A percentile compares a stretch with the other conserved stretches of the same genome.
phyloP scores from a whole-genome alignment of 2,329 filamentous ascomycete species.

The Apiospora pterosperma region DNA sequence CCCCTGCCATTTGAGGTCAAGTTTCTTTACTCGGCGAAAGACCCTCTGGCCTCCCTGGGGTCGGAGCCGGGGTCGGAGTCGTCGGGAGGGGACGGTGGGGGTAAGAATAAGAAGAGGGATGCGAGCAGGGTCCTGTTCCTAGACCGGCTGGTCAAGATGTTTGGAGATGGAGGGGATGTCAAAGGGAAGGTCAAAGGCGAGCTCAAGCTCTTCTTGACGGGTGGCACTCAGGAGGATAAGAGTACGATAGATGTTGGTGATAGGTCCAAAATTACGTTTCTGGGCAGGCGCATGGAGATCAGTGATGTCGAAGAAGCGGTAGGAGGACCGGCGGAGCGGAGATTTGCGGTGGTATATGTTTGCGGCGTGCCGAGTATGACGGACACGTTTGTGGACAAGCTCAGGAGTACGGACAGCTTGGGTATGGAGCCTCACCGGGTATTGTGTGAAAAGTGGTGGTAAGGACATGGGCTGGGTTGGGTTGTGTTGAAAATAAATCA shows the following conservation, averaged over 20 bases:
- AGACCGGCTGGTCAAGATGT: conserved; percentile 40
- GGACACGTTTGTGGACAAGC: conserved; percentile 55
- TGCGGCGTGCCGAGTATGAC: conserved; percentile 69
- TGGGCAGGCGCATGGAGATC: conserved; percentile 37
- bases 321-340: conserved; percentile 29
- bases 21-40: conserved; percentile 60
- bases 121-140: conserved; percentile 46
- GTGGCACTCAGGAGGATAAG: conserved; percentile 2
- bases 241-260: not conserved
- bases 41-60: conserved; percentile 16
- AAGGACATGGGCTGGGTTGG: not conserved
- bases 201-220: conserved; percentile 47
- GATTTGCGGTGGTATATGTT: conserved; percentile 56
- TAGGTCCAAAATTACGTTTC: not conserved
- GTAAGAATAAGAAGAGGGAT: conserved; percentile 11
- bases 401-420: conserved; percentile 30
- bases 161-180: conserved; percentile 20
- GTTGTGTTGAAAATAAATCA: no score
- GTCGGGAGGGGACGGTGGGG: not conserved
- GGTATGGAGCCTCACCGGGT: conserved; percentile 45
- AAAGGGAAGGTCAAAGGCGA: conserved; percentile 33
- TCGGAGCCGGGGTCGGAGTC: not conserved
- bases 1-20: conserved; percentile 49
- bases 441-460: conserved; percentile 65
- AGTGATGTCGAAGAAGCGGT: conserved; percentile 40